Evolutionary conservation across 768 basidiomycete species (phyloP), one percentile per base, ranked within the genome.

Genomic region (Chalciporus chontae): DNA sequence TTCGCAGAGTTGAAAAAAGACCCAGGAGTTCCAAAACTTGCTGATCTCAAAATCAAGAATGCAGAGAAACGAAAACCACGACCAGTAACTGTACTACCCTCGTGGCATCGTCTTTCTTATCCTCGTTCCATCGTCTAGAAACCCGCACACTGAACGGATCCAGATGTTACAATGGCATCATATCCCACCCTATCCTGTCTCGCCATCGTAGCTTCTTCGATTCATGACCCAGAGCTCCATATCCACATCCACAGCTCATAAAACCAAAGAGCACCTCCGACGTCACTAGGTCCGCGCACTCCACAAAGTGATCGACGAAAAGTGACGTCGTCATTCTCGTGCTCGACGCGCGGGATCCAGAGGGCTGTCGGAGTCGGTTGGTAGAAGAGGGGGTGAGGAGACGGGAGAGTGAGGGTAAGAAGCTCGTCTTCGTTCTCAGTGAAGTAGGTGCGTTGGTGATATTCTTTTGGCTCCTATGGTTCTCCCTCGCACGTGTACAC

Each of bases 301-400:
- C 19, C 84, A 92, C 69, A 93, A 90, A 71, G 95, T 99, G 39
- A 87, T 98, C 52, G 94, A 96, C 55, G 78, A 94, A 61, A n/a
- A 86, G 88, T 55, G 94, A 98, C 64, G 88, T 99, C 27, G 71
- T 98, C 44, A 76, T 98, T 40, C 85, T 90, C 31, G 90, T 92
- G 0, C 76, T 99, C 14, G 96, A 98, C 70, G 94, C 94, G 1
- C 76, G 96, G 34, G 95, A 98, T 73, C 95, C 96, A 3, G 88
- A 95, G 51, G 94, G 95, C 0, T 94, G 92, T 37, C 71, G 95
- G 56, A 95, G 92, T 69, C 77, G 87, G 45, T 76, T 95, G 34
- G 93, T 98, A 4, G 96, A 99, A 66, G 91, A 95, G 62, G 94
- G 96, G 65, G 93, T 96, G 0, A 75, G 88, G 40, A 74, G 90